These are phyloP conservation scores for Tetrapisispora taiwanensis DNA, from an alignment of 805 yeast species.

Conservation along the genomic window DNA sequence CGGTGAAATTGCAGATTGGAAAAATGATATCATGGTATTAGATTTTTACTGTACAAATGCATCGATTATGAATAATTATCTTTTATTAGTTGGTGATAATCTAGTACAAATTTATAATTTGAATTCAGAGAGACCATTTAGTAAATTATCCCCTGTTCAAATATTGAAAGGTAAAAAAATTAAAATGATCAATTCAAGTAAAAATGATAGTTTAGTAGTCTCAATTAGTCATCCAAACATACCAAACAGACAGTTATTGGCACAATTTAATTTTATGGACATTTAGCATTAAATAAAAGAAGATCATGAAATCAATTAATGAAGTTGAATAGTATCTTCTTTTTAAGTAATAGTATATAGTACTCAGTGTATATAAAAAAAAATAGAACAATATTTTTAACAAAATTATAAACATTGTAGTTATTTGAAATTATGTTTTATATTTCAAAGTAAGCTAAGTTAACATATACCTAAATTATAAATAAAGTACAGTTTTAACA, in stretches of 20 bases:
- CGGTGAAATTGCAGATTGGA: conserved; percentile 40
- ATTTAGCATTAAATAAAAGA: background rate
- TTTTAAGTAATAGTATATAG: background rate
- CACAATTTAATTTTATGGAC: conserved; percentile 9
- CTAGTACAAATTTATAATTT: conserved; percentile 58
- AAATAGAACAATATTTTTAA: too few species aligned
- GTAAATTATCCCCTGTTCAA: conserved; percentile 43
- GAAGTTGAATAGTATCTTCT: too few species aligned
- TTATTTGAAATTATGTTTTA: too few species aligned
- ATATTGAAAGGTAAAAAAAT: conserved; percentile 66
- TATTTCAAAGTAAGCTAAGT: too few species aligned
- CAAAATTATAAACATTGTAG: too few species aligned
- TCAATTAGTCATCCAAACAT: conserved; percentile 57
- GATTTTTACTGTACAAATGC: conserved; percentile 35
- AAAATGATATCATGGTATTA: conserved; percentile 32
- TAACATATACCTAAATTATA: too few species aligned
- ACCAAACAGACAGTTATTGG: conserved; percentile 50
- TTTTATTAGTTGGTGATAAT: conserved; percentile 52
- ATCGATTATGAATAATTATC: conserved; percentile 36
- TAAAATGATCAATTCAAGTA: conserved; percentile 31
- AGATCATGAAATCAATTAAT: background rate
- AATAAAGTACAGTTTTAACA: too few species aligned
- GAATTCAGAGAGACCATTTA: conserved; percentile 21
- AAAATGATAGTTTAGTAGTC: conserved; percentile 32
- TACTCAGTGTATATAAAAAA: too few species aligned